Evolutionary conservation across 352 stramenopile genomes (phyloP).

Genomic region (Globisporangium perplexum): DNA sequence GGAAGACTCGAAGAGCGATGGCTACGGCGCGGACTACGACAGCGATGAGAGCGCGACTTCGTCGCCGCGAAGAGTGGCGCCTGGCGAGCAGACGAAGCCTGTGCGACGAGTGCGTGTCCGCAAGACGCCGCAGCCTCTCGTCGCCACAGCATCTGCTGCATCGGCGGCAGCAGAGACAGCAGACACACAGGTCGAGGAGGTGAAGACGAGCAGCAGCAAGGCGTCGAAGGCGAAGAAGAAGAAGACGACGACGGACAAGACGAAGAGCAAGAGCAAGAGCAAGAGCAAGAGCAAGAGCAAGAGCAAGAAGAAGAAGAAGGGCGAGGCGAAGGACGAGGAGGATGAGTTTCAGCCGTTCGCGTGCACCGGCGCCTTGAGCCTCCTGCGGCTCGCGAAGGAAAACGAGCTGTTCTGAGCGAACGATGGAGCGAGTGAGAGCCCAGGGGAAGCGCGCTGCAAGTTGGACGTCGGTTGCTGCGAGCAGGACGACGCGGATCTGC

Average conservation of each 20-base stretch:
- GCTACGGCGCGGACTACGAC: conserved; percentile 64
- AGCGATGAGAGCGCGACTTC: conserved; percentile 43
- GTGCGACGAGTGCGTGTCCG: conserved; percentile 2
- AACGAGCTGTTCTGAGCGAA: conserved; percentile 61
- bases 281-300: too few relatives aligned
- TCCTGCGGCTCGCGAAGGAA: conserved; percentile 65
- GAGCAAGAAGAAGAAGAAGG: conserved; percentile 23
- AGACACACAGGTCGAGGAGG: background rate
- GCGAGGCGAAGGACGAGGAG: conserved; percentile 19
- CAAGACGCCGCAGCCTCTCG: background rate
- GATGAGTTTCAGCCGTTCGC: conserved; percentile 52
- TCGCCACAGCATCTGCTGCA: background rate
- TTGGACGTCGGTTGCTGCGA: background rate
- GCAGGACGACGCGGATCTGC: too few relatives aligned
- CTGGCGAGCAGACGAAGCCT: background rate
- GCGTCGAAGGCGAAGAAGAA: conserved; percentile 1
- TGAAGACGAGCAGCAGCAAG: conserved; percentile 2
- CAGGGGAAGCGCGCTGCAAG: background rate
- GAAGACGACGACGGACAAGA: conserved; percentile 6
- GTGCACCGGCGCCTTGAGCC: conserved; percentile 48
- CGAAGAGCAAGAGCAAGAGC: conserved; percentile 15
- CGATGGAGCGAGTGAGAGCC: background rate
- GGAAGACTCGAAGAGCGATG: conserved; percentile 24
- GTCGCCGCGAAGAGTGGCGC: background rate
- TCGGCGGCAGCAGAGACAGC: background rate